A percentile compares a stretch with the other conserved stretches of the same genome.
These are phyloP conservation scores for Anaeramoeba flamelloides DNA, from an alignment of 78 protist genomes.

Conservation along the genomic window DNA sequence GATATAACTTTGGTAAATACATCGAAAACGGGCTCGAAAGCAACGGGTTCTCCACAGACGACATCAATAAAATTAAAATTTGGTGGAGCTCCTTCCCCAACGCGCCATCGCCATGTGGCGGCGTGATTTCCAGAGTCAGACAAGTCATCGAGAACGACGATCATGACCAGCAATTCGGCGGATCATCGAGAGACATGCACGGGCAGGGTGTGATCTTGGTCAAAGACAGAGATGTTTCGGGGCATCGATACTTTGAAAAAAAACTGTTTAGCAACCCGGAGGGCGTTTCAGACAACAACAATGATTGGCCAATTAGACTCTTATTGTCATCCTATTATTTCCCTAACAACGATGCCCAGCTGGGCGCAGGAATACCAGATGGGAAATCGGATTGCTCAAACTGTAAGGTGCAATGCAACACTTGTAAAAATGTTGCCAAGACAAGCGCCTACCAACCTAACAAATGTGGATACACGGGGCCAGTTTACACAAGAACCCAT, in stretches of 20 bases:
- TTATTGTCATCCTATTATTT: neutral
- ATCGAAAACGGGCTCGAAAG: conserved; percentile 9
- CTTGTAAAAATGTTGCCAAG: neutral
- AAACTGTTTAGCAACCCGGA: neutral
- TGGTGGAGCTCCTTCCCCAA: conserved; percentile 45
- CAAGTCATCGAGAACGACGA: conserved; percentile 32
- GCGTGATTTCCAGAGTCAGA: neutral
- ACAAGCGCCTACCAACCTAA: neutral
- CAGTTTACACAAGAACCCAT: neutral
- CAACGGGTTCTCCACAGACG: conserved; percentile 26
- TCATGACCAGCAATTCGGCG: neutral
- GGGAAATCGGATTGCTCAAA: neutral
- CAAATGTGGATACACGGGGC: neutral
- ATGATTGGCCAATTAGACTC: neutral
- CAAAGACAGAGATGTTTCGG: neutral
- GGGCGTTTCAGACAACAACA: neutral
- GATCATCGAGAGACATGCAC: neutral
- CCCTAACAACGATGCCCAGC: no score
- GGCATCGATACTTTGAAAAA: neutral
- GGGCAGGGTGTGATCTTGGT: neutral
- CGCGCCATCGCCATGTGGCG: conserved; percentile 9
- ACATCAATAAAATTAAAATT: conserved; percentile 40
- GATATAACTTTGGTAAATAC: conserved; percentile 31
- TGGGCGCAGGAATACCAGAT: neutral
- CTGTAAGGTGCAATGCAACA: neutral